Percentiles rank a stretch among this genome's conserved stretches.
Conservation (phyloP, 2,329 filamentous ascomycete species). For the Rhinocladiella mackenziei region DNA sequence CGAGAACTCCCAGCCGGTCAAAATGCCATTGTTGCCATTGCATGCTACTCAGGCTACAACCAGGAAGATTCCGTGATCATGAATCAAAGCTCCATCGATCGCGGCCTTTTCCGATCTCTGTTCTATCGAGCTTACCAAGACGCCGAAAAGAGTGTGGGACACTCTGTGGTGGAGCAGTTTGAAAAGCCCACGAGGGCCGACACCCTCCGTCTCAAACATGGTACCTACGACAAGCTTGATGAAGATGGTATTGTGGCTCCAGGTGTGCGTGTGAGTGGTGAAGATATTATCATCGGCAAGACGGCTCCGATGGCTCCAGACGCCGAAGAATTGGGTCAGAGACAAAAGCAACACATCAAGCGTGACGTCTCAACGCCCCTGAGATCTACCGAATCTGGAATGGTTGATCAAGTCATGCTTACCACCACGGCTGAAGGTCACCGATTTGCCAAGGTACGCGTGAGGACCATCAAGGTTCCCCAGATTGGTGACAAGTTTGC, state of each 20-base stretch:
- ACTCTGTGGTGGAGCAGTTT: slow-evolving; percentile 88
- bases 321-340: slow-evolving; percentile 86
- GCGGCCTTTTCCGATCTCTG: slow-evolving; percentile 91
- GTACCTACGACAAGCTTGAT: slow-evolving; percentile 95
- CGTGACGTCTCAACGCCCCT: slow-evolving; percentile 93
- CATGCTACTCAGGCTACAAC: slow-evolving; percentile 97
- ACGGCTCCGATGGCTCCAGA: slow-evolving; percentile 92
- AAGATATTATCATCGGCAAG: slow-evolving; percentile 99
- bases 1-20: slow-evolving; percentile 93
- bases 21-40: slow-evolving; percentile 96
- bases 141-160: slow-evolving; percentile 91
- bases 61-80: slow-evolving; percentile 99
- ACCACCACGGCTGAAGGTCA: slow-evolving; percentile 93
- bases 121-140: slow-evolving; percentile 98
- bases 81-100: slow-evolving; percentile 99
- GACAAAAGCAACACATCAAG: slow-evolving; percentile 85
- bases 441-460: slow-evolving; percentile 95
- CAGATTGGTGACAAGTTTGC: slow-evolving; percentile 99
- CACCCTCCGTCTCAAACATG: slow-evolving; percentile 79
- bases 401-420: slow-evolving; percentile 87
- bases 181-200: slow-evolving; percentile 89
- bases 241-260: slow-evolving; percentile 93
- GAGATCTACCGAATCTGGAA: slow-evolving; percentile 92
- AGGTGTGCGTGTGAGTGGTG: slow-evolving; percentile 89
- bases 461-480: slow-evolving; percentile 93